A percentile compares a stretch with the other conserved stretches of the same genome.
Evolutionary conservation across 1,139 yeast species (phyloP).

Genomic region (Protomyces arabidopsidicola): DNA sequence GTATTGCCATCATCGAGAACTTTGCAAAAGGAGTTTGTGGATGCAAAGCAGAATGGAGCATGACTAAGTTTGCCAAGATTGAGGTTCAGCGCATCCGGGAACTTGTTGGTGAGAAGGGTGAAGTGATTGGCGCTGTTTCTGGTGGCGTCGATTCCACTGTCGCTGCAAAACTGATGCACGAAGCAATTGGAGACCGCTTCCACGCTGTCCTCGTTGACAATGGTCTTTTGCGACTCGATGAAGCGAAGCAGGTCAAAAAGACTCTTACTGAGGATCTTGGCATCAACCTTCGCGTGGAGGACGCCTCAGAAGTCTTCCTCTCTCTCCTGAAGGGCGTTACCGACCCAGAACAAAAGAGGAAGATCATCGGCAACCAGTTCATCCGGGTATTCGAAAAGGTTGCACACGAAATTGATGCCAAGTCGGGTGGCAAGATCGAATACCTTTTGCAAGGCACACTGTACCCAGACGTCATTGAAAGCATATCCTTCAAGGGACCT

Average conservation of each 20-base stretch:
- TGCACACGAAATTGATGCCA: slow-evolving; percentile 66
- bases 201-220: slow-evolving; percentile 97
- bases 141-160: slow-evolving; percentile 99
- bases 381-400: slow-evolving; percentile 83
- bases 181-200: slow-evolving; percentile 97
- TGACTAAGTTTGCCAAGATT: slow-evolving; percentile 95
- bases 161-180: slow-evolving; percentile 96
- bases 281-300: slow-evolving; percentile 88
- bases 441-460: slow-evolving; percentile 93
- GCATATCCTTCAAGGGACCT: slow-evolving; percentile 98
- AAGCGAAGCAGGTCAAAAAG: slow-evolving; percentile 79
- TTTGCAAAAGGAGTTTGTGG: slow-evolving; percentile 89
- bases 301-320: slow-evolving; percentile 87
- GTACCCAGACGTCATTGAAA: slow-evolving; percentile 97
- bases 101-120: slow-evolving; percentile 95
- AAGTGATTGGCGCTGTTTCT: slow-evolving; percentile 98
- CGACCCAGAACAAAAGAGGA: slow-evolving; percentile 98
- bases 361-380: slow-evolving; percentile 96
- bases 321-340: slow-evolving; percentile 84
- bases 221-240: slow-evolving; percentile 94
- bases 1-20: slow-evolving; percentile 78
- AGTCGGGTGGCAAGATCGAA: slow-evolving; percentile 81
- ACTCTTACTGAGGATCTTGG: slow-evolving; percentile 90
- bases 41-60: slow-evolving; percentile 88
- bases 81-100: slow-evolving; percentile 88